Percentiles rank a stretch among this genome's conserved stretches.
These are phyloP conservation scores for Suillus hirtellus DNA, from an alignment of 768 basidiomycete genomes.

Conservation along the genomic window DNA sequence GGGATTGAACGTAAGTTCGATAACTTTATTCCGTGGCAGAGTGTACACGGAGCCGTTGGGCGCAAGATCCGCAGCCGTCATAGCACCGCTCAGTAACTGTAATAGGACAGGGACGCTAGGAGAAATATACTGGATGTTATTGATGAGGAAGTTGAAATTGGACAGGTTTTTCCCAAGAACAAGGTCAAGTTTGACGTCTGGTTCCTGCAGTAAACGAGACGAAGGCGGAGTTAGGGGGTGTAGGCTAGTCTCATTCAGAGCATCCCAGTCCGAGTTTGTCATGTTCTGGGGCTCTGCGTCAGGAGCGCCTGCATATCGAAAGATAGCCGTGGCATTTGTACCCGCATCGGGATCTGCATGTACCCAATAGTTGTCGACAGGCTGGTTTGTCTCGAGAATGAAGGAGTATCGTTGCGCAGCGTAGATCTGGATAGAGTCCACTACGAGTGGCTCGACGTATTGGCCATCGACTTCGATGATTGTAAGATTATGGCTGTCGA, in stretches of 20 bases:
- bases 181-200: constrained; percentile 39
- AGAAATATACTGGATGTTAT: constrained; percentile 36
- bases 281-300: constrained; percentile 34
- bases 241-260: neutral
- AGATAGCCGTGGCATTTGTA: constrained; percentile 42
- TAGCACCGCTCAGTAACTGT: constrained; percentile 44
- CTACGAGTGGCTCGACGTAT: constrained; percentile 35
- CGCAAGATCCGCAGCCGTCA: constrained; percentile 36
- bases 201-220: neutral
- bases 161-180: constrained; percentile 12
- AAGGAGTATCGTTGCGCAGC: constrained; percentile 56
- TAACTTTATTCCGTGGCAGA: constrained; percentile 44
- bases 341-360: constrained; percentile 38
- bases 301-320: constrained; percentile 43
- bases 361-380: constrained; percentile 45
- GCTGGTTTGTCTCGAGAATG: constrained; percentile 38
- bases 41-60: constrained; percentile 44
- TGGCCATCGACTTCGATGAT: constrained; percentile 50
- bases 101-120: constrained; percentile 46
- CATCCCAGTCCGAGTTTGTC: neutral
- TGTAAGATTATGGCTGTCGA: constrained; percentile 46
- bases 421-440: constrained; percentile 46
- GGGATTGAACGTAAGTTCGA: constrained; percentile 38
- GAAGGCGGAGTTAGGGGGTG: neutral
- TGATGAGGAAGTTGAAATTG: constrained; percentile 28